These are phyloP conservation scores for Chrysoporthe austroafricana DNA, from an alignment of 2,329 filamentous ascomycete genomes.

Conservation along the genomic window DNA sequence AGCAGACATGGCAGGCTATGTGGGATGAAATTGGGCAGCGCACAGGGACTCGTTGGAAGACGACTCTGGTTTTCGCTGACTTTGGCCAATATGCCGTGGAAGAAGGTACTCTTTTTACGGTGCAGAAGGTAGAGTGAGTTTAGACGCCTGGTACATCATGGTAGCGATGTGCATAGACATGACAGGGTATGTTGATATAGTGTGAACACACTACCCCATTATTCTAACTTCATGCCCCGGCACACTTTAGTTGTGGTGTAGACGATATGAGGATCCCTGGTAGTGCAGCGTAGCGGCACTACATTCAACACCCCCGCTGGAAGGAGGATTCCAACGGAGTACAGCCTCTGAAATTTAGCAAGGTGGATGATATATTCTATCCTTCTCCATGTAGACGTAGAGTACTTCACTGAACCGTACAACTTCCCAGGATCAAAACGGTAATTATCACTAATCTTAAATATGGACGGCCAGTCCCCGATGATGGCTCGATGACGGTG, in stretches of 20 bases:
- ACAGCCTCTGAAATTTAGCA: too few species aligned
- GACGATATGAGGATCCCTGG: background rate
- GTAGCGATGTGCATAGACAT: background rate
- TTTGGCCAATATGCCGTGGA: background rate
- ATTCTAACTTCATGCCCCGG: background rate
- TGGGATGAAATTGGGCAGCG: constrained; percentile 46
- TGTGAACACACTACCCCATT: background rate
- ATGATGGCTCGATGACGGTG: too few species aligned
- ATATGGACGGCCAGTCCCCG: too few species aligned
- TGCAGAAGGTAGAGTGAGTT: background rate
- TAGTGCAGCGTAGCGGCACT: background rate
- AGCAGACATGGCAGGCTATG: constrained; percentile 45
- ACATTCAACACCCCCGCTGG: too few species aligned
- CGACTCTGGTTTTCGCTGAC: background rate
- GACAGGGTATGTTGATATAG: background rate
- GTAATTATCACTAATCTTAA: too few species aligned
- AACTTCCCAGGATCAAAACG: too few species aligned
- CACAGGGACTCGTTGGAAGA: constrained; percentile 43
- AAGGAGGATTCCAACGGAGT: too few species aligned
- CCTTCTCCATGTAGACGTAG: too few species aligned
- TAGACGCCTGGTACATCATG: background rate
- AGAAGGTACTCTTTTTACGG: background rate
- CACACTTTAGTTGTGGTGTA: background rate
- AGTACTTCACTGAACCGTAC: too few species aligned
- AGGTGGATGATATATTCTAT: too few species aligned